A percentile compares a stretch with the other conserved stretches of the same genome.
These are phyloP conservation scores for Crotalaria pallida DNA, from an alignment of 306 rosid species.

Conservation along the genomic window DNA sequence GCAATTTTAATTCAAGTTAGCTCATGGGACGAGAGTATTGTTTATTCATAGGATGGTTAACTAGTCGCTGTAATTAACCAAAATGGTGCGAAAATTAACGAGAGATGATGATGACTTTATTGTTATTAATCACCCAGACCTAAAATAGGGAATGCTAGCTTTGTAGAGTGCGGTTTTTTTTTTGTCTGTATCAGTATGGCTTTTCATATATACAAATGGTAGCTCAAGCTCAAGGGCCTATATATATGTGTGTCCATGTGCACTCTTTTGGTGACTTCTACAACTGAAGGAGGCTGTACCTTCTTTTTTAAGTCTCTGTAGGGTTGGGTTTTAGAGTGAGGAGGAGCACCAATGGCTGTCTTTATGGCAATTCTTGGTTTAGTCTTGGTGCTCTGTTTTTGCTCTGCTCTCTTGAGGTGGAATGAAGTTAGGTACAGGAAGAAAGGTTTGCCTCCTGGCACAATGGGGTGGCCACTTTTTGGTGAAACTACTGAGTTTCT, in stretches of 20 bases:
- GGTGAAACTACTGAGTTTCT: conserved; percentile 98
- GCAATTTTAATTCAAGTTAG: too few species aligned
- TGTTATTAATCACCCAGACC: neutral
- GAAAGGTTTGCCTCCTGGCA: conserved; percentile 92
- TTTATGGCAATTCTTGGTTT: conserved; percentile 35
- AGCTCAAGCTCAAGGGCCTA: conserved; percentile 44
- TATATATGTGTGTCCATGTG: conserved; percentile 50
- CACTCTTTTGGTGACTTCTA: conserved; percentile 29
- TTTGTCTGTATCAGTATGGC: conserved; percentile 42
- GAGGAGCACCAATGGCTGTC: conserved; percentile 61
- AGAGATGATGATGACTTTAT: too few species aligned
- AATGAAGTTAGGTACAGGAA: conserved; percentile 70
- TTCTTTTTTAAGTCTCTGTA: conserved; percentile 20
- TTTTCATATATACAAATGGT: conserved; percentile 14
- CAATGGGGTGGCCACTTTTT: conserved; percentile 99
- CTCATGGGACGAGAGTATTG: too few species aligned
- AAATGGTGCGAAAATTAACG: too few species aligned
- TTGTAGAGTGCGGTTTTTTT: conserved; percentile 34
- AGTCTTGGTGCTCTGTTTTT: conserved; percentile 61
- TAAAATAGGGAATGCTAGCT: conserved; percentile 43
- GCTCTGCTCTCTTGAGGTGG: conserved; percentile 89
- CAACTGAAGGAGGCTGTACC: conserved; percentile 32
- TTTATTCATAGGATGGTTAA: too few species aligned
- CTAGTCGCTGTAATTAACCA: too few species aligned
- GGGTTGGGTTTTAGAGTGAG: conserved; percentile 27